Percentiles rank a stretch among this genome's conserved stretches.
phyloP scores from a whole-genome alignment of 169 alveolate genomes.

The Amoebophrya sp. region DNA sequence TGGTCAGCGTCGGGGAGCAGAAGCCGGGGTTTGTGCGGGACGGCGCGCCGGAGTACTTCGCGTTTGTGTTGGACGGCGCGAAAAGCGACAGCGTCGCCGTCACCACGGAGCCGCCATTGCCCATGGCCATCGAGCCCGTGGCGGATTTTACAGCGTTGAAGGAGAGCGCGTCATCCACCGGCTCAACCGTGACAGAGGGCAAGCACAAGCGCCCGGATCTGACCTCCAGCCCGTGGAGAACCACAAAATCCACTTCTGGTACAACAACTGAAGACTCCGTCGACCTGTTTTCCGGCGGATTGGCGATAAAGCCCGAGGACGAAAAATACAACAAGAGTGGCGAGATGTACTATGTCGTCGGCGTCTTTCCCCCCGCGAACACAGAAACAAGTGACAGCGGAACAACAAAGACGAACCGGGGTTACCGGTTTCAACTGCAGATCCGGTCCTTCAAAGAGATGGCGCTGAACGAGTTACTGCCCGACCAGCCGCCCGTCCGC shows the following conservation, averaged over 20 bases:
- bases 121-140: no score
- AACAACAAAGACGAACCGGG: background rate
- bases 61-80: background rate
- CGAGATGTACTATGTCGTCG: background rate
- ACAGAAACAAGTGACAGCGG: no score
- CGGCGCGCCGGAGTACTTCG: background rate
- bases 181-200: no score
- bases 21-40: background rate
- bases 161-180: no score
- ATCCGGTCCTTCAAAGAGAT: background rate
- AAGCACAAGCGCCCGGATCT: no score
- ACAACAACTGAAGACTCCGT: background rate
- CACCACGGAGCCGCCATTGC: background rate
- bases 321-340: background rate
- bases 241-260: background rate
- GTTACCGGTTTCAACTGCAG: background rate
- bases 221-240: background rate
- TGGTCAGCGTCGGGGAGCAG: background rate
- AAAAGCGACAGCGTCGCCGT: background rate
- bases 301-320: background rate
- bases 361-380: background rate
- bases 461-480: background rate
- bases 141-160: no score
- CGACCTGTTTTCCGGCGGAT: background rate
- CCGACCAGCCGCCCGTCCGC: background rate